These are phyloP conservation scores for Zasmidium citrigriseum DNA, from an alignment of 2,329 filamentous ascomycete genomes.

Conservation along the genomic window DNA sequence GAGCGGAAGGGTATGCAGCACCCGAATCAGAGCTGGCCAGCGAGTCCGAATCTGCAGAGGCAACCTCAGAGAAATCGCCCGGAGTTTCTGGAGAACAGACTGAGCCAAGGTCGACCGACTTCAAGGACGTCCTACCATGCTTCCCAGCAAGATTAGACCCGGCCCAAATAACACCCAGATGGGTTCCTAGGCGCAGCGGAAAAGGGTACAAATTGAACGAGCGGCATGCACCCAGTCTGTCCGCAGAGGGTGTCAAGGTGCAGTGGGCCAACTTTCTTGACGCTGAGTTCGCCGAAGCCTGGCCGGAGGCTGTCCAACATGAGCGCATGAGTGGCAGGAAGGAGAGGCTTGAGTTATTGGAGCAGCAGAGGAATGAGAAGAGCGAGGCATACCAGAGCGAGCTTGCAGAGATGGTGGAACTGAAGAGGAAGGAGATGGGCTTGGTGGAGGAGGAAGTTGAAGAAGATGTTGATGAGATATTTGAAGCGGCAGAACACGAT, in stretches of 20 bases:
- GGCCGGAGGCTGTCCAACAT: conserved; percentile 36
- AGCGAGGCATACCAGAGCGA: background rate
- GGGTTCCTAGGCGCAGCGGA: background rate
- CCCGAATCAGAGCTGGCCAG: background rate
- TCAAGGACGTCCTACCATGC: conserved; percentile 17
- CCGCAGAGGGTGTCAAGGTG: conserved; percentile 32
- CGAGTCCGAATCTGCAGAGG: background rate
- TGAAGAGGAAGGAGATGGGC: background rate
- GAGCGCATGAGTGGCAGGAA: conserved; percentile 26
- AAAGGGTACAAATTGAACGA: conserved; percentile 6
- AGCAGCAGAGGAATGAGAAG: background rate
- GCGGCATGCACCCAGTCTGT: conserved; percentile 22
- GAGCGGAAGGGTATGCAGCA: background rate
- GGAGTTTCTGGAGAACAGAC: too few species aligned
- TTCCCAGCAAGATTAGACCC: conserved; percentile 22
- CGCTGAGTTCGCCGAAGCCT: conserved; percentile 37
- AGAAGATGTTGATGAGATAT: too few species aligned
- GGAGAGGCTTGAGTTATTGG: background rate
- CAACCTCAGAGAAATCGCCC: background rate
- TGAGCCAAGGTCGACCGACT: conserved; percentile 4
- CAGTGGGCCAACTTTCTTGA: conserved; percentile 41
- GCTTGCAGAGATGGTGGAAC: background rate
- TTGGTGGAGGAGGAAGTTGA: background rate
- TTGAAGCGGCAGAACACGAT: too few species aligned
- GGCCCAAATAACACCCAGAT: background rate